A percentile compares a stretch with the other conserved stretches of the same genome.
Evolutionary conservation across 352 stramenopile species (phyloP).

Genomic region (Phytopythium oedochilum): DNA sequence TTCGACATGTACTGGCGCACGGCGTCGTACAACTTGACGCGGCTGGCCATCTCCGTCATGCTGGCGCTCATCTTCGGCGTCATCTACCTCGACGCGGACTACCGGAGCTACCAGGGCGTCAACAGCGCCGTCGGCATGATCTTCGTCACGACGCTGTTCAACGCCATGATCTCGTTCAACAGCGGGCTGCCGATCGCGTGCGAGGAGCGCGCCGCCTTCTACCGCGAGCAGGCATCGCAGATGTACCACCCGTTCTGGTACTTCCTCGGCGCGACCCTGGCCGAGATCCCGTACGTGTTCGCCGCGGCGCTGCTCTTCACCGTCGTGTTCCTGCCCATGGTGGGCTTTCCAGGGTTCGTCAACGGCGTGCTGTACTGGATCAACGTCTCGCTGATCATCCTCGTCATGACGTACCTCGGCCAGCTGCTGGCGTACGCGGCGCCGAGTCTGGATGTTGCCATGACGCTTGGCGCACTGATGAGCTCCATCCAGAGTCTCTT

Average conservation of each 20-base stretch:
- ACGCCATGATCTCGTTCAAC: constrained; percentile 47
- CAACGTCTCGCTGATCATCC: neutral
- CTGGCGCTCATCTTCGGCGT: constrained; percentile 10
- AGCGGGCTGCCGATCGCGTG: constrained; percentile 48
- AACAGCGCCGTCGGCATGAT: constrained; percentile 41
- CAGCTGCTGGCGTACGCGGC: neutral
- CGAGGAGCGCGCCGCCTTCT: constrained; percentile 73
- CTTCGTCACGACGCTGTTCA: constrained; percentile 60
- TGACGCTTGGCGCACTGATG: neutral
- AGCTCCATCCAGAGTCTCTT: constrained; percentile 9
- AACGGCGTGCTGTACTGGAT: neutral
- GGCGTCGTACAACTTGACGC: constrained; percentile 55
- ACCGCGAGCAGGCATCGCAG: constrained; percentile 14
- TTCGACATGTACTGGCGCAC: constrained; percentile 18
- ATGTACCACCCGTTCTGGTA: constrained; percentile 29
- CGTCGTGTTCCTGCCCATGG: constrained; percentile 23
- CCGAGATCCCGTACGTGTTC: constrained; percentile 6
- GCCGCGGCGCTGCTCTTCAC: constrained; percentile 24
- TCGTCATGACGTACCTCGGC: neutral
- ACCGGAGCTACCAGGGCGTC: constrained; percentile 8
- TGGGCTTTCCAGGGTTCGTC: constrained; percentile 15
- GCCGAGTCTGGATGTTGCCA: neutral
- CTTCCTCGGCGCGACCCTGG: constrained; percentile 14
- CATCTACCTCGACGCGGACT: constrained; percentile 25
- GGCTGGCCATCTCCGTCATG: neutral